Percentiles rank a stretch among this genome's conserved stretches.
Evolutionary conservation across 169 alveolate species (phyloP).

Genomic region (Plasmodium relictum): DNA sequence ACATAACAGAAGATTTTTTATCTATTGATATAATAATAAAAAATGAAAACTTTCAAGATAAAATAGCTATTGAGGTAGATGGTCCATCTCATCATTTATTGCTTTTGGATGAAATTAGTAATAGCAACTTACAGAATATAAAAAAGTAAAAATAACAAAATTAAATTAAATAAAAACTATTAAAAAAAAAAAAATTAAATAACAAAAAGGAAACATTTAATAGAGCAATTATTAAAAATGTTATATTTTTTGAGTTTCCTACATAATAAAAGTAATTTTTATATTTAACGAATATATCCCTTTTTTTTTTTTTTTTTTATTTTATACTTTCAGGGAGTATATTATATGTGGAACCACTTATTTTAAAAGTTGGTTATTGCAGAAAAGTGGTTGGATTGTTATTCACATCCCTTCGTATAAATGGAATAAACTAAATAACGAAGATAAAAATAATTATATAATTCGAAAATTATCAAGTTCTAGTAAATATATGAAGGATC

Average conservation of each 20-base stretch:
- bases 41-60: conserved; percentile 6
- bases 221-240: too few species aligned
- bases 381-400: conserved; percentile 49
- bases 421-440: conserved; percentile 64
- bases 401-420: conserved; percentile 33
- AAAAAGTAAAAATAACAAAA: conserved; percentile 32
- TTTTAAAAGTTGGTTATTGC: conserved; percentile 49
- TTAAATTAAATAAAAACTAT: not conserved
- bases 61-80: conserved; percentile 70
- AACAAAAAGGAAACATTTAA: not conserved
- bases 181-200: not conserved
- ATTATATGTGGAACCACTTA: conserved; percentile 72
- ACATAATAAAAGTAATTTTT: not conserved
- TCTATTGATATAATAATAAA: conserved; percentile 48
- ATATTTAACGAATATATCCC: not conserved
- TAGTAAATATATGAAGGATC: too few species aligned
- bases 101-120: conserved; percentile 17
- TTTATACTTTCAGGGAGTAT: conserved; percentile 21
- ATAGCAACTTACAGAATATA: not conserved
- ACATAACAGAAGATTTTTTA: conserved; percentile 68
- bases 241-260: too few species aligned
- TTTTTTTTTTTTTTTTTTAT: conserved; percentile 7
- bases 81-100: conserved; percentile 78
- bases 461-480: conserved; percentile 20
- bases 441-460: conserved; percentile 32